These are phyloP conservation scores for Cucumis cinereus DNA, from an alignment of 306 rosid genomes.

Conservation along the genomic window DNA sequence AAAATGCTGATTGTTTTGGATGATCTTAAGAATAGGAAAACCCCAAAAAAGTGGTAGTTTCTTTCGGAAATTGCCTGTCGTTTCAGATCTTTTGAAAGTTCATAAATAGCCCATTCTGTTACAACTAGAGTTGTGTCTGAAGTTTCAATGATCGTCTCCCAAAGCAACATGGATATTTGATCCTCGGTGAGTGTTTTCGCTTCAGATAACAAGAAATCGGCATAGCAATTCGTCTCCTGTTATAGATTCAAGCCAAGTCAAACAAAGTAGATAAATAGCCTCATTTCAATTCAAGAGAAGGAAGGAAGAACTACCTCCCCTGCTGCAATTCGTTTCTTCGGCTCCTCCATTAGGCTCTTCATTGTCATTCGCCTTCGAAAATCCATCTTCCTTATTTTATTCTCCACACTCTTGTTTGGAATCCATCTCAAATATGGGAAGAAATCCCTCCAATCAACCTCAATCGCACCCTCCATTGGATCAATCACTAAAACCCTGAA, in stretches of 20 bases:
- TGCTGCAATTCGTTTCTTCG: conserved; percentile 52
- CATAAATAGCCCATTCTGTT: conserved; percentile 88
- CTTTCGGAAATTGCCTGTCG: conserved; percentile 39
- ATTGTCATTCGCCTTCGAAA: conserved; percentile 34
- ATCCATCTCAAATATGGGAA: conserved; percentile 88
- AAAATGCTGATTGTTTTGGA: background rate
- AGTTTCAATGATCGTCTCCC: conserved; percentile 80
- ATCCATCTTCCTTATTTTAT: conserved; percentile 25
- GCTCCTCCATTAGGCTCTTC: conserved; percentile 49
- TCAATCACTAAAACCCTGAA: conserved; percentile 57
- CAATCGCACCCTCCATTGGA: conserved; percentile 82
- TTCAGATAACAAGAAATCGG: conserved; percentile 53
- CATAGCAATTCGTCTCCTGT: conserved; percentile 51
- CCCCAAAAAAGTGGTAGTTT: background rate
- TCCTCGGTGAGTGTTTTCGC: conserved; percentile 46
- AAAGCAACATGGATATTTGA: conserved; percentile 49
- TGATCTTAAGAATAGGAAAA: background rate
- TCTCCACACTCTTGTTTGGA: conserved; percentile 57
- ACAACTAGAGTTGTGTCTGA: conserved; percentile 73
- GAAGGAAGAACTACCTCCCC: conserved; percentile 38
- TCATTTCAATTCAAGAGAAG: background rate
- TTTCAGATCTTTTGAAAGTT: conserved; percentile 51
- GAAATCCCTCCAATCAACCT: conserved; percentile 97
- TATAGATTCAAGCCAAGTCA: conserved; percentile 12
- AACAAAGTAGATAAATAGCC: background rate